Percentiles rank a stretch among this genome's conserved stretches.
phyloP scores from a whole-genome alignment of 108 stramenopile species.

The Cyclotella choctawhatcheeana region DNA sequence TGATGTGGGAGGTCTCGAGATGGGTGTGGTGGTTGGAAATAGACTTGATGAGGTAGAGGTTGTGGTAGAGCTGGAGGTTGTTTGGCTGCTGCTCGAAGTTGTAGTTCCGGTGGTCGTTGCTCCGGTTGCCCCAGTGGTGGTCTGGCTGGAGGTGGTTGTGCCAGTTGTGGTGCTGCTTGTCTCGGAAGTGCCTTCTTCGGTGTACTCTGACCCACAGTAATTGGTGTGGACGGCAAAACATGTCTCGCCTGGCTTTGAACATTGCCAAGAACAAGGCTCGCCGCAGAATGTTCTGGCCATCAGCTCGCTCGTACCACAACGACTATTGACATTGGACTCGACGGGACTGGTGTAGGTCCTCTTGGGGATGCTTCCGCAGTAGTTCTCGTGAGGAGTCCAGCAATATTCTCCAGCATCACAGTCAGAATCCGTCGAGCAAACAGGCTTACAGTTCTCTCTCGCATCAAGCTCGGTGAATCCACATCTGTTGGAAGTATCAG shows the following conservation, averaged over 20 bases:
- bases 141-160: background rate
- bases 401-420: constrained; percentile 21
- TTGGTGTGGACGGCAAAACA: constrained; percentile 29
- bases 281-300: constrained; percentile 34
- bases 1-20: constrained; percentile 9
- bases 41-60: constrained; percentile 12
- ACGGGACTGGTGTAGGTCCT: constrained; percentile 20
- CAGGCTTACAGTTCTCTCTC: constrained; percentile 25
- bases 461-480: constrained; percentile 41
- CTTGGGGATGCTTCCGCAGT: constrained; percentile 36
- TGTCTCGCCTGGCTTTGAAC: constrained; percentile 25
- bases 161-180: constrained; percentile 3
- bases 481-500: constrained; percentile 28
- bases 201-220: constrained; percentile 25
- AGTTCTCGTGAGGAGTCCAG: constrained; percentile 23
- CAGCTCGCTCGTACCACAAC: constrained; percentile 24
- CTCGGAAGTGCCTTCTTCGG: background rate
- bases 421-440: constrained; percentile 23
- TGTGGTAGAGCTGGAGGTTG: background rate
- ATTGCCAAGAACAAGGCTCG: constrained; percentile 36
- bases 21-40: constrained; percentile 19
- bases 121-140: background rate
- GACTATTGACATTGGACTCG: constrained; percentile 7
- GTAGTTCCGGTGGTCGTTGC: constrained; percentile 7
- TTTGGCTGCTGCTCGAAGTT: background rate